These are phyloP conservation scores for Hericium alpestre DNA, from an alignment of 768 basidiomycete species.

Conservation along the genomic window DNA sequence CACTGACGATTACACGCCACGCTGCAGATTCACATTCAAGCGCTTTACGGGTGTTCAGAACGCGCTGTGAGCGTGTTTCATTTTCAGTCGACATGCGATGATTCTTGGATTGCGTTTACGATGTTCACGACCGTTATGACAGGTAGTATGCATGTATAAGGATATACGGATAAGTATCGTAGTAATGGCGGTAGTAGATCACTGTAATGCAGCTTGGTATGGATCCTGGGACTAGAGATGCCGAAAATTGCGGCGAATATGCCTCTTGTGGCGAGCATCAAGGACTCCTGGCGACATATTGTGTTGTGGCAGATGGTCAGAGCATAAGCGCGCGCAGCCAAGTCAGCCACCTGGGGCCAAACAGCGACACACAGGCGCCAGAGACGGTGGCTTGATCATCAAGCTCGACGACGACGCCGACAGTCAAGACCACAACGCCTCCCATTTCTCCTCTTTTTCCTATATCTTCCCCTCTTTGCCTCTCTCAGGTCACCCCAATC, in stretches of 20 bases:
- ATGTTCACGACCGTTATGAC: neutral
- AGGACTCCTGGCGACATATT: too few relatives aligned
- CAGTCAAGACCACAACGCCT: slow-evolving; percentile 3
- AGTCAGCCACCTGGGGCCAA: slow-evolving; percentile 8
- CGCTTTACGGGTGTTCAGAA: slow-evolving; percentile 38
- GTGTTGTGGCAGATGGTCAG: too few relatives aligned
- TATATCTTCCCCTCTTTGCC: neutral
- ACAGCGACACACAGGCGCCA: slow-evolving; percentile 6
- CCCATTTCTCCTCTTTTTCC: neutral
- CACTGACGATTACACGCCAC: too few relatives aligned
- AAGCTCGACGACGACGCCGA: slow-evolving; percentile 4
- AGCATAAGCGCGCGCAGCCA: neutral
- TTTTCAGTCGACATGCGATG: neutral
- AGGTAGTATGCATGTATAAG: neutral
- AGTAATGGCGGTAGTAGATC: neutral
- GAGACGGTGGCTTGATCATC: slow-evolving; percentile 12
- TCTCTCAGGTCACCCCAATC: neutral
- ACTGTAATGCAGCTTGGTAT: neutral
- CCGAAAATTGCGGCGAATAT: neutral
- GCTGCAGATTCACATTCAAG: slow-evolving; percentile 67
- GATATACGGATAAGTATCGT: neutral
- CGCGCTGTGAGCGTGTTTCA: slow-evolving; percentile 3
- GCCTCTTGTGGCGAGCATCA: too few relatives aligned
- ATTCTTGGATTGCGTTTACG: neutral
- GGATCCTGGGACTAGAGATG: neutral